A percentile compares a stretch with the other conserved stretches of the same genome.
Conservation (phyloP, 2,329 filamentous ascomycete genomes). For the Exophiala bonariae region DNA sequence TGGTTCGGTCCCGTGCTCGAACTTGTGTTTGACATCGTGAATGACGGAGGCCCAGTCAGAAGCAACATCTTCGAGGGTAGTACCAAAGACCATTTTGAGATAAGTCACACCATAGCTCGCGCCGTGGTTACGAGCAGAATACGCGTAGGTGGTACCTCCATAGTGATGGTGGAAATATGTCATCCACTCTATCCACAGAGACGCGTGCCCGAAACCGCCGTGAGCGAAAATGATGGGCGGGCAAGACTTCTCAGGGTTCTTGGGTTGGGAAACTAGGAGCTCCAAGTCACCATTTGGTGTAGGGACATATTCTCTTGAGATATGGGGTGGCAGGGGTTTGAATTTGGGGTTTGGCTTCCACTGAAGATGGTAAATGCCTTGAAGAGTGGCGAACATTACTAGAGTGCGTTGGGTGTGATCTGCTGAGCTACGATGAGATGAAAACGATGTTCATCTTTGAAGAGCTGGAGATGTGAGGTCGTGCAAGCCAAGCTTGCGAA, state of each 20-base stretch:
- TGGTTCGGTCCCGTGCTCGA: conserved; percentile 38
- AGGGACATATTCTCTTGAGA: conserved; percentile 46
- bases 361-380: conserved; percentile 10
- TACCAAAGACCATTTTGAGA: conserved; percentile 49
- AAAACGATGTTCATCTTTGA: too few relatives aligned
- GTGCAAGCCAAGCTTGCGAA: too few relatives aligned
- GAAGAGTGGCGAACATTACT: conserved; percentile 7
- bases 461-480: too few relatives aligned
- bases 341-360: conserved; percentile 10
- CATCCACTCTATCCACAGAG: conserved; percentile 56
- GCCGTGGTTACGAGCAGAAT: conserved; percentile 56
- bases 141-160: conserved; percentile 48
- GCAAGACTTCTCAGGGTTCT: conserved; percentile 29
- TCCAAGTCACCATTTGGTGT: conserved; percentile 49
- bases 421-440: too few relatives aligned
- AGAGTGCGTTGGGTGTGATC: too few relatives aligned
- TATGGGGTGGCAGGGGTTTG: conserved; percentile 37
- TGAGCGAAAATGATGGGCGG: conserved; percentile 54
- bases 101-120: conserved; percentile 54
- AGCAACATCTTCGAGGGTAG: conserved; percentile 43
- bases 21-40: conserved; percentile 37
- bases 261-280: conserved; percentile 39
- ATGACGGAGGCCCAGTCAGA: conserved; percentile 48
- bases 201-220: conserved; percentile 56
- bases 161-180: conserved; percentile 48